These are phyloP conservation scores for Mentha longifolia DNA, from an alignment of 257 asterid species.

Conservation along the genomic window DNA sequence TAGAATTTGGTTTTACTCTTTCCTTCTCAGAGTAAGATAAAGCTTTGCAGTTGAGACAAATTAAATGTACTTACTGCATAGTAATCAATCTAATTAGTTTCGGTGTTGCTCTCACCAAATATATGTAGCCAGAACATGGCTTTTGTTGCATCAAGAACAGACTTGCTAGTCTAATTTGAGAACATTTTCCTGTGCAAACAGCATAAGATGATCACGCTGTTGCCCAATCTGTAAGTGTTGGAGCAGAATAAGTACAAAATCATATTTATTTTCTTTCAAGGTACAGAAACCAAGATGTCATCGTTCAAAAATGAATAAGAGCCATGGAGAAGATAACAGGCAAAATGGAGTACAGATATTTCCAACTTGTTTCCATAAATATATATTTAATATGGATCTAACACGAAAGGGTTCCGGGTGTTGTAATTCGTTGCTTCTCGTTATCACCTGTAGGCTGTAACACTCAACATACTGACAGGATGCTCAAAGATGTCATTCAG, in stretches of 20 bases:
- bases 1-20: too few species aligned
- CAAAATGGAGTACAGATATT: constrained; percentile 31
- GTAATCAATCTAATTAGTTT: too few species aligned
- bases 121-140: too few species aligned
- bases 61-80: too few species aligned
- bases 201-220: too few species aligned
- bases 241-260: neutral
- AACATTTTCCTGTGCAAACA: too few species aligned
- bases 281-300: constrained; percentile 30
- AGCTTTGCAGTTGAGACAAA: too few species aligned
- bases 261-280: constrained; percentile 38
- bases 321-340: constrained; percentile 29
- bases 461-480: constrained; percentile 12
- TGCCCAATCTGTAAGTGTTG: too few species aligned
- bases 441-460: constrained; percentile 32
- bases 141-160: too few species aligned
- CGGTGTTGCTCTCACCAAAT: too few species aligned
- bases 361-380: constrained; percentile 18
- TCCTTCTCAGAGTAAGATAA: too few species aligned
- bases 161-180: too few species aligned
- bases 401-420: constrained; percentile 30
- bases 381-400: constrained; percentile 29
- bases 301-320: constrained; percentile 34
- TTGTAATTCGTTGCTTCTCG: constrained; percentile 28
- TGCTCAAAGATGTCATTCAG: constrained; percentile 45